Percentiles rank a stretch among this genome's conserved stretches.
phyloP scores from a whole-genome alignment of 768 basidiomycete genomes.

The Ramaria sp. region DNA sequence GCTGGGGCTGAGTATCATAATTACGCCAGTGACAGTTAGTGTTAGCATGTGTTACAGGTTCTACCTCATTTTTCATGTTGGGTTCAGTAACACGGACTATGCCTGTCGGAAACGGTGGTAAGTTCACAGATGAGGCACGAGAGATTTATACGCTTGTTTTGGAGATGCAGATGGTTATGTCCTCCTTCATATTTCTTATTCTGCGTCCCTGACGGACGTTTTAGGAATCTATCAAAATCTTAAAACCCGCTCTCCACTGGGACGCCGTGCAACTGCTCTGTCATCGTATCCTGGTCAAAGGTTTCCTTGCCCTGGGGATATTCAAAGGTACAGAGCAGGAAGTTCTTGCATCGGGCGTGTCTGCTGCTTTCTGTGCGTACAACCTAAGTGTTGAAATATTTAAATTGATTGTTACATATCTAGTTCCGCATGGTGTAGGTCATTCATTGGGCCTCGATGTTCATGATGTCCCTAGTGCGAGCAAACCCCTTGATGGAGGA shows the following conservation, averaged over 20 bases:
- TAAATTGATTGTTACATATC: background rate
- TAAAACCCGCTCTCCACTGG: constrained; percentile 81
- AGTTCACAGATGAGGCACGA: constrained; percentile 70
- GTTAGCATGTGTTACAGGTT: background rate
- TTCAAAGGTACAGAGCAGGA: constrained; percentile 65
- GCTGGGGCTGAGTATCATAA: constrained; percentile 86
- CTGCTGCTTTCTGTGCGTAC: constrained; percentile 57
- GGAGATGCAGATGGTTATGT: constrained; percentile 72
- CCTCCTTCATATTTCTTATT: background rate
- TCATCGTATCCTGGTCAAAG: constrained; percentile 71
- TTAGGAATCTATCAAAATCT: constrained; percentile 56
- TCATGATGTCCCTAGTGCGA: constrained; percentile 82
- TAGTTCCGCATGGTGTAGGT: constrained; percentile 79
- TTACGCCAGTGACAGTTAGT: constrained; percentile 50
- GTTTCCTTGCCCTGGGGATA: constrained; percentile 77
- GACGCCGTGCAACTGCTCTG: constrained; percentile 77
- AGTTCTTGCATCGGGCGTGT: constrained; percentile 67
- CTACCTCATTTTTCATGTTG: constrained; percentile 13
- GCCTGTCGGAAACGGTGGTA: constrained; percentile 90
- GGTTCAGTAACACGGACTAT: constrained; percentile 54
- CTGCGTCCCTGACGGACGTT: background rate
- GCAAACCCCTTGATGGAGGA: constrained; percentile 41
- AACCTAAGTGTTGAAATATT: background rate
- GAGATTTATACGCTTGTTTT: constrained; percentile 83
- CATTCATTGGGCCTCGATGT: constrained; percentile 92